Evolutionary conservation across 345 rosid species (phyloP), one percentile per base, ranked within the genome.

Genomic region (Citrus reticulata): DNA sequence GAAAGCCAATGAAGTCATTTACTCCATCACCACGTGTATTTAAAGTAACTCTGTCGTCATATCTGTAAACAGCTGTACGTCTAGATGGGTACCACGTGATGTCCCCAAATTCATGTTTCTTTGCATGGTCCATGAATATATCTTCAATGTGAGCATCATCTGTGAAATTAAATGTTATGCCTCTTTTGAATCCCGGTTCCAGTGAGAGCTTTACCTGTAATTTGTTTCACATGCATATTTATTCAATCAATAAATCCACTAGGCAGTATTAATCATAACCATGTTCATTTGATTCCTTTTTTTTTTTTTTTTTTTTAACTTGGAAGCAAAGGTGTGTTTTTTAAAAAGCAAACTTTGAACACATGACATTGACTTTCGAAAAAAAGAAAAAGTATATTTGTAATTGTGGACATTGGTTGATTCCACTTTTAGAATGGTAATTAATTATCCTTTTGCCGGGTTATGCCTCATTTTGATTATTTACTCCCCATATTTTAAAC

Each of bases 71-170:
- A 4, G 96, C 96, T 0, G 86, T 89, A 13, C 73, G 81, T 74
- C 77, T 89, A 5, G 98, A 95, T 30, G 98, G 96, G 66, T 95
- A 92, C 99, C 99, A 93, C 5, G 93, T 85, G 40, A 93, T 89
- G 71, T 93, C 99, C 27, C 88, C 99, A 59, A 95, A 93, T 72
- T 93, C 98, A 65, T 84, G 81, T 57, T 81, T 80, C 81, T 79
- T 90, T 1, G 90, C 98, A 77, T 95, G 98, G 4, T 87, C 90
- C 30, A 88, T 72, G 65, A 87, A 87, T 3, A 64, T 30, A n/a
- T 88, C 87, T 82, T 93, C 97, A 20, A 95, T 74, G 6, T 57
- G 74, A 29, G 64, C 83, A 79, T 95, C 99, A 5, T 85, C 81
- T 11, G 96, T 92, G 84, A 90, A 93, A 82, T 91, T 84, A 35